A percentile compares a stretch with the other conserved stretches of the same genome.
These are phyloP conservation scores for Sugiyamaella castrensis DNA, from an alignment of 1,139 yeast genomes.

Conservation along the genomic window DNA sequence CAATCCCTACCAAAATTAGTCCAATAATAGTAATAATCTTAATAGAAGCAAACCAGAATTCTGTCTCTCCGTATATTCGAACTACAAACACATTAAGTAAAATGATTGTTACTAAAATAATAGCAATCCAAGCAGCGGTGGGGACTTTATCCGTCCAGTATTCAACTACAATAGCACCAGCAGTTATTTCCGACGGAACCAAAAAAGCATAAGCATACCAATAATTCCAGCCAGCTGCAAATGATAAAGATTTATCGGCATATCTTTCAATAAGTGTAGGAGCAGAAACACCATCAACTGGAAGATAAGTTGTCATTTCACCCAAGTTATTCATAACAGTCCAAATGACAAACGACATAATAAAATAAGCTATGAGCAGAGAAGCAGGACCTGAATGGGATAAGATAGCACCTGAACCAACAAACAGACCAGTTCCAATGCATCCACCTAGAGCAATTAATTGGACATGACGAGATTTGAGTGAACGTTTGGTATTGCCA, in stretches of 20 bases:
- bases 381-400: slow-evolving; percentile 65
- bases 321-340: slow-evolving; percentile 57
- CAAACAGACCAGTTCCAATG: slow-evolving; percentile 73
- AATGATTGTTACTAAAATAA: slow-evolving; percentile 57
- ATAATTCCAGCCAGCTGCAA: slow-evolving; percentile 78
- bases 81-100: slow-evolving; percentile 60
- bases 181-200: slow-evolving; percentile 61
- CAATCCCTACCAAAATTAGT: slow-evolving; percentile 61
- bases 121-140: slow-evolving; percentile 70
- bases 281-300: slow-evolving; percentile 38
- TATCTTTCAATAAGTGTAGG: slow-evolving; percentile 45
- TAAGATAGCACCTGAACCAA: slow-evolving; percentile 63
- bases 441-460: slow-evolving; percentile 89
- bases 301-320: slow-evolving; percentile 61
- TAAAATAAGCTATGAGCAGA: slow-evolving; percentile 52
- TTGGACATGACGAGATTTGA: slow-evolving; percentile 64
- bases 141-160: slow-evolving; percentile 73
- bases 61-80: slow-evolving; percentile 61
- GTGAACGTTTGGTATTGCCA: slow-evolving; percentile 33
- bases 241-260: slow-evolving; percentile 53
- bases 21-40: slow-evolving; percentile 71
- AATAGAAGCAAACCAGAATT: slow-evolving; percentile 64
- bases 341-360: slow-evolving; percentile 53
- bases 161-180: slow-evolving; percentile 70
- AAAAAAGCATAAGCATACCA: slow-evolving; percentile 86